Conservation (phyloP, 257 asterid species). For the Datura wrightii region DNA sequence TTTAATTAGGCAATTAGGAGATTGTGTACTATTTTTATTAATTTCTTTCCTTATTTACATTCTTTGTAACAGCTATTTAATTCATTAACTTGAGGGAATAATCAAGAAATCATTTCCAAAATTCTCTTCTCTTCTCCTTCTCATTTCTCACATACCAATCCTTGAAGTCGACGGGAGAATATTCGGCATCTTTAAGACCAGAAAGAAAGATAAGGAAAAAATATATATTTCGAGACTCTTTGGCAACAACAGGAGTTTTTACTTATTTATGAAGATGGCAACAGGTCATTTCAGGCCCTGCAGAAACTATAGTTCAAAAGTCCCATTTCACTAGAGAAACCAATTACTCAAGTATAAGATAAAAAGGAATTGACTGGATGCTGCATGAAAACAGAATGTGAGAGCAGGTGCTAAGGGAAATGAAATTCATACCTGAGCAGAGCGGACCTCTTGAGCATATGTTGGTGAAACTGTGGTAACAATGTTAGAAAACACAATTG, state of each 20-base stretch:
- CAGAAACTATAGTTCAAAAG: slow-evolving; percentile 8
- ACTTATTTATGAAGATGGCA: background rate
- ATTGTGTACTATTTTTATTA: no score
- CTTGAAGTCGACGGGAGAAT: background rate
- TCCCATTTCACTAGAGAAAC: slow-evolving; percentile 18
- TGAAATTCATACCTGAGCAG: slow-evolving; percentile 67
- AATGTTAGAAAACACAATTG: slow-evolving; percentile 92
- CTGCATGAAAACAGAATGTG: slow-evolving; percentile 20
- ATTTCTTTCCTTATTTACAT: no score
- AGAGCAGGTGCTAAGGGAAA: slow-evolving; percentile 21
- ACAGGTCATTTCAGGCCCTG: slow-evolving; percentile 2
- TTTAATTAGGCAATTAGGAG: no score
- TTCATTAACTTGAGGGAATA: no score
- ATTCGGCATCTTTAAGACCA: slow-evolving; percentile 18
- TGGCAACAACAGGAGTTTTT: background rate
- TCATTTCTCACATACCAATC: background rate
- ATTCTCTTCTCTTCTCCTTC: no score
- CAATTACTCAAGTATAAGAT: background rate
- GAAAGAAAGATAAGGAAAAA: slow-evolving; percentile 11
- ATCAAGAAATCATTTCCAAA: no score
- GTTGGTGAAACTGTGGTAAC: slow-evolving; percentile 98
- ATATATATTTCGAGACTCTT: background rate
- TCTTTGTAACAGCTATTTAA: no score
- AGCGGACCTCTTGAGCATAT: slow-evolving; percentile 90
- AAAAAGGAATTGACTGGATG: background rate